Evolutionary conservation across 2,329 filamentous ascomycete species (phyloP).

Genomic region (Claviceps africana): DNA sequence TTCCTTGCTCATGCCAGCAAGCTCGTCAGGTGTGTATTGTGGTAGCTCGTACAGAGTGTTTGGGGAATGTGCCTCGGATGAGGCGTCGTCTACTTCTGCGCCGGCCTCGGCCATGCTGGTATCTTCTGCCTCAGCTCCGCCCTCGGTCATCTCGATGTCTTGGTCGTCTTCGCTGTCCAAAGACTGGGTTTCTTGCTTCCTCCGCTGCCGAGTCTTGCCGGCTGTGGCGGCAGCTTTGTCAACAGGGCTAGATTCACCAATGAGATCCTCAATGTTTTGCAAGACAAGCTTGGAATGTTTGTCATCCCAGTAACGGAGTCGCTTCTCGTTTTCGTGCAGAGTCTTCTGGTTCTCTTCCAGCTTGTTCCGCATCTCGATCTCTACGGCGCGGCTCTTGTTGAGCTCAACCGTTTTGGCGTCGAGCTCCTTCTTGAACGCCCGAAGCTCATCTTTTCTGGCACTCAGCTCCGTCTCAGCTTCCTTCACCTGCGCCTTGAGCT

Average conservation of each 20-base stretch:
- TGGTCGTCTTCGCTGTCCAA: conserved; percentile 13
- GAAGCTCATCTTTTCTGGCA: conserved; percentile 67
- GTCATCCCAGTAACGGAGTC: conserved; percentile 73
- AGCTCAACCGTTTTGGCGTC: conserved; percentile 76
- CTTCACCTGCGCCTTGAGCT: conserved; percentile 58
- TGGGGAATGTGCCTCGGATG: conserved; percentile 14
- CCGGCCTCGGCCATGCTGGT: conserved; percentile 9
- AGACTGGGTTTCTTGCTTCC: conserved; percentile 10
- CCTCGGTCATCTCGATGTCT: conserved; percentile 21
- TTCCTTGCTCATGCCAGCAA: conserved; percentile 51
- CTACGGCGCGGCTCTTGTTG: conserved; percentile 74
- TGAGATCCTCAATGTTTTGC: conserved; percentile 64
- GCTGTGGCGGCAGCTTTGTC: conserved; percentile 8
- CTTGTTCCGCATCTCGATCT: conserved; percentile 98
- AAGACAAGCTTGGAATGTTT: conserved; percentile 74
- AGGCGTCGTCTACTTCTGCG: conserved; percentile 11
- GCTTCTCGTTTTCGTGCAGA: conserved; percentile 72
- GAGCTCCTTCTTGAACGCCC: conserved; percentile 66
- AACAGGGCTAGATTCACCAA: conserved; percentile 21
- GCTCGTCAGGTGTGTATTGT: conserved; percentile 59
- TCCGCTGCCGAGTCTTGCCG: conserved; percentile 13
- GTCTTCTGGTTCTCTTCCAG: conserved; percentile 92
- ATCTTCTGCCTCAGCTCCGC: conserved; percentile 16
- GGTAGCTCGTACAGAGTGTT: conserved; percentile 49
- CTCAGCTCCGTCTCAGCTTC: conserved; percentile 68